Evolutionary conservation across 805 yeast species (phyloP).

Genomic region (Suhomyces sp.): DNA sequence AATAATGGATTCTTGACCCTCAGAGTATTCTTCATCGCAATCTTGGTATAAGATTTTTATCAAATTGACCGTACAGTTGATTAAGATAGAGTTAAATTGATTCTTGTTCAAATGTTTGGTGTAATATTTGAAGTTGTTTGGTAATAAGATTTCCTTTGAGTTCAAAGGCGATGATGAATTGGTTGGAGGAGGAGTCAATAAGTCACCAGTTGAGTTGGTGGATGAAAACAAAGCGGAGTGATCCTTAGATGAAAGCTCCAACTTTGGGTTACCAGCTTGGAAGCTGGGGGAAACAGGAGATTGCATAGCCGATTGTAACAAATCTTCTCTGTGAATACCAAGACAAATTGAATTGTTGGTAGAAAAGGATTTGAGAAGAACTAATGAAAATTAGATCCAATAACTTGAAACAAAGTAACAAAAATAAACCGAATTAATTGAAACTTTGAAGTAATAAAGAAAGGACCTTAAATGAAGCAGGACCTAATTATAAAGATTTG

Average conservation of each 20-base stretch:
- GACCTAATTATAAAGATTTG: too few species aligned
- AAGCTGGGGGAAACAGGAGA: constrained; percentile 4
- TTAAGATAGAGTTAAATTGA: constrained; percentile 40
- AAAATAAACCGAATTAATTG: too few species aligned
- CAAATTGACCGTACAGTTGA: constrained; percentile 36
- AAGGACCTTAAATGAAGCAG: too few species aligned
- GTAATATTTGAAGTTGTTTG: constrained; percentile 42
- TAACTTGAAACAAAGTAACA: too few species aligned
- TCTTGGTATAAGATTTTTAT: constrained; percentile 31
- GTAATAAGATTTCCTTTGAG: constrained; percentile 17
- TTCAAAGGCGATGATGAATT: constrained; percentile 12
- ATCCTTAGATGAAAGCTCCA: neutral
- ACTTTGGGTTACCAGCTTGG: neutral
- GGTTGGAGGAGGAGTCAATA: constrained; percentile 19
- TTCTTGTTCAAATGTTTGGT: constrained; percentile 37
- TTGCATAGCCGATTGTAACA: constrained; percentile 1
- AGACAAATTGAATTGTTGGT: neutral
- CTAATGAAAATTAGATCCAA: too few species aligned
- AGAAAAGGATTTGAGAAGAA: too few species aligned
- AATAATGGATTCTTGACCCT: constrained; percentile 4
- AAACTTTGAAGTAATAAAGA: too few species aligned
- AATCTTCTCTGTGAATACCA: neutral
- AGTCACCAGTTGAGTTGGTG: constrained; percentile 1
- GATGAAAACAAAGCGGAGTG: neutral
- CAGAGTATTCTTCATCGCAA: too few species aligned